phyloP scores from a whole-genome alignment of 352 stramenopile genomes.

The Peronospora belbahrii region DNA sequence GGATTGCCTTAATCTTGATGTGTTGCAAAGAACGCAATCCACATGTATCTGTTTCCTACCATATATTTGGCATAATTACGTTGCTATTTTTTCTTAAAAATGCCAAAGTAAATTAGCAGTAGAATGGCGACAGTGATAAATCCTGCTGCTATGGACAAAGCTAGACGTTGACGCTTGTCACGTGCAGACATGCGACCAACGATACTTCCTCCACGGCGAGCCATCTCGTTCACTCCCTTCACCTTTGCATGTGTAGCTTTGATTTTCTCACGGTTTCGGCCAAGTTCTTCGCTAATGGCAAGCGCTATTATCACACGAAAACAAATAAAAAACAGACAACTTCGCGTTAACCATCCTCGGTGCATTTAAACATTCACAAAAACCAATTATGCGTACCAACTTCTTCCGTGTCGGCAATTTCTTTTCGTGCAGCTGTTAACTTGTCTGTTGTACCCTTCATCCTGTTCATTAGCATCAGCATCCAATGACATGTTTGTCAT shows the following conservation, averaged over 20 bases:
- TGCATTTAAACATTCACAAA: not conserved
- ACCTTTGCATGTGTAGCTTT: slow-evolving; percentile 75
- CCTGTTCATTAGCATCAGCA: slow-evolving; percentile 19
- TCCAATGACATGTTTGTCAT: not conserved
- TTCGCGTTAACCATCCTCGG: not conserved
- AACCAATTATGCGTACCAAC: slow-evolving; percentile 37
- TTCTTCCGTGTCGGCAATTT: slow-evolving; percentile 82
- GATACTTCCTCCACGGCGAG: slow-evolving; percentile 70
- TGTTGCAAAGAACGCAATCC: slow-evolving; percentile 21
- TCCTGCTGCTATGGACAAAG: slow-evolving; percentile 56
- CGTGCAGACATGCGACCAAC: slow-evolving; percentile 78
- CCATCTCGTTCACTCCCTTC: slow-evolving; percentile 82
- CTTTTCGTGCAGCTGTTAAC: slow-evolving; percentile 67
- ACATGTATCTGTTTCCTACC: slow-evolving; percentile 11
- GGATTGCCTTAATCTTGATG: not conserved
- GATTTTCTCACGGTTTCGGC: slow-evolving; percentile 82
- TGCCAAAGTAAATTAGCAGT: slow-evolving; percentile 84
- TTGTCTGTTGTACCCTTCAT: slow-evolving; percentile 83
- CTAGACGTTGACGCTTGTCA: slow-evolving; percentile 72
- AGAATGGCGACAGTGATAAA: slow-evolving; percentile 82
- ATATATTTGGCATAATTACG: not conserved
- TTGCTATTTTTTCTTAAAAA: slow-evolving; percentile 75
- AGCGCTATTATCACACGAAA: slow-evolving; percentile 31
- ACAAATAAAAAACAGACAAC: not conserved
- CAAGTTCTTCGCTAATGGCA: slow-evolving; percentile 75